phyloP scores from a whole-genome alignment of 345 rosid species.

The Anacardium occidentale region DNA sequence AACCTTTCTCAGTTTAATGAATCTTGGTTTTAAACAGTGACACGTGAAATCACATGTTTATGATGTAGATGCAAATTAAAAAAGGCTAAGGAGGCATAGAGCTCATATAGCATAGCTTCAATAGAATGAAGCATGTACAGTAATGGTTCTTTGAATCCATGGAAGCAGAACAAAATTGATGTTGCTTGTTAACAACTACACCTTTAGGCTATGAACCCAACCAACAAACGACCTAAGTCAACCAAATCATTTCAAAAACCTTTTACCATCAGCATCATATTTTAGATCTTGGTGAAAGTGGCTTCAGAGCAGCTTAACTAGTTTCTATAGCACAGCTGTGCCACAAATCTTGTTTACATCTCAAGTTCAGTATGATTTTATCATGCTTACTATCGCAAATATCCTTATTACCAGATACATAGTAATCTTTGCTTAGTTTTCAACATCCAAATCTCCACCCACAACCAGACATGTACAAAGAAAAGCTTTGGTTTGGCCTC shows the following conservation, averaged over 20 bases:
- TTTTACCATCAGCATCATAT: background rate
- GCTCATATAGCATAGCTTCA: background rate
- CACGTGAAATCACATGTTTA: background rate
- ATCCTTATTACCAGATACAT: too few relatives aligned
- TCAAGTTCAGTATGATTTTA: too few relatives aligned
- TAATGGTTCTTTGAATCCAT: background rate
- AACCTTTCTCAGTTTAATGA: background rate
- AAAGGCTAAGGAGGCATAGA: background rate
- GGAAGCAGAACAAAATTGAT: conserved; percentile 3
- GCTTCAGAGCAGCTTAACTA: too few relatives aligned
- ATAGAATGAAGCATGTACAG: background rate
- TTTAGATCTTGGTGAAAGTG: too few relatives aligned
- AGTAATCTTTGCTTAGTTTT: too few relatives aligned
- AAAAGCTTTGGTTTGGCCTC: background rate
- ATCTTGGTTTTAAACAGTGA: background rate
- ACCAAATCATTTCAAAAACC: background rate
- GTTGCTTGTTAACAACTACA: background rate
- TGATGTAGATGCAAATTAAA: background rate
- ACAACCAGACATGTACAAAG: too few relatives aligned
- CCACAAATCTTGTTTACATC: too few relatives aligned
- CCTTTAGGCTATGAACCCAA: background rate
- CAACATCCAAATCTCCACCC: too few relatives aligned
- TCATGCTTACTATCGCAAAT: too few relatives aligned
- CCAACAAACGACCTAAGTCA: background rate
- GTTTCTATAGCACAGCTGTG: too few relatives aligned